Base-by-base conservation (phyloP, 2,329 filamentous ascomycete species). In the Clonostachys chloroleuca region DNA sequence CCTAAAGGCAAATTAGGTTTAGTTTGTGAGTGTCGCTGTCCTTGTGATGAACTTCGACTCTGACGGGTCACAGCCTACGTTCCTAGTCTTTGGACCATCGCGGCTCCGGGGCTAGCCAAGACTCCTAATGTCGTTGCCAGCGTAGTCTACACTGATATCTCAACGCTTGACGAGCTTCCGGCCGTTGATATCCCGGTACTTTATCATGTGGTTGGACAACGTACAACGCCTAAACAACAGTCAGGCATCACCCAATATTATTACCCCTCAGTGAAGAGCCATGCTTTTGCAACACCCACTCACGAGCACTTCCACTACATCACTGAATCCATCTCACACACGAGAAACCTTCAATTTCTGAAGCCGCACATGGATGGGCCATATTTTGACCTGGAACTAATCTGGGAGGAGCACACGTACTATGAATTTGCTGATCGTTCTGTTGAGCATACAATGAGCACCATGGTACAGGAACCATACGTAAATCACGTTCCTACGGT, bases 381-480 rank as follows among this genome's bases (percentile, higher is more conserved):
- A 0, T 77, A 73, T 51, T 88, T 90, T 56, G 83, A 90, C 54
- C 75, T 90, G 17, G 87, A 90, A 59, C 74, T 75, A 3, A 82
- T 90, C 46, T 91, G 86, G 87, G 84, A 89, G 9, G 84, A 89
- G 63, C 86, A 91, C 59, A 86, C 83, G 0, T 73, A 74, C 42
- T 84, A 77, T 54, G 84, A 89, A 58, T 90, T 91, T 59, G 80
- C 64, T 3, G 78, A 81, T 47, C 75, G 84, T 16, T 78, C 78
- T 9, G 84, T 88, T 1, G 80, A 79, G 51, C 78, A 81, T 52
- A 92, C 87, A 0, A 92, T 92, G 87, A 74, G 73, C n/a, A 91
- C 87, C 0, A 91, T 92, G 87, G 86, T 90, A 2, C 74, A 83
- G 42, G 81, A 89, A 60, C 87, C 87, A 2, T 90, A 91, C 56